Percentiles rank a stretch among this genome's conserved stretches.
These are phyloP conservation scores for Xylaria sp. DNA, from an alignment of 2,329 filamentous ascomycete species.

Conservation along the genomic window DNA sequence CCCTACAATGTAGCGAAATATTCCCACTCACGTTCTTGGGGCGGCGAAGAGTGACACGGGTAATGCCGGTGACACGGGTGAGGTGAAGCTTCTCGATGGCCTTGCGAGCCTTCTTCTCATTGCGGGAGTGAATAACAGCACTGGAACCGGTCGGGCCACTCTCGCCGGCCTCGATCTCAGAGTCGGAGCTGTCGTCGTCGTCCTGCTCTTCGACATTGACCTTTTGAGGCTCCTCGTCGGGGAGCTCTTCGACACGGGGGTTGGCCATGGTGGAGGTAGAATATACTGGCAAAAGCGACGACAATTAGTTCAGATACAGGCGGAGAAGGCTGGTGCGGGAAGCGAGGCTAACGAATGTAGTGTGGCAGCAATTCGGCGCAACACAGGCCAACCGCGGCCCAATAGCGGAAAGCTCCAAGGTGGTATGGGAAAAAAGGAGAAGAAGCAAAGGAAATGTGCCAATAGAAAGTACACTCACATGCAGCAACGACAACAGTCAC, in stretches of 20 bases:
- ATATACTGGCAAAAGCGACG: slow-evolving; percentile 10
- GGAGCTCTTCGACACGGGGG: slow-evolving; percentile 96
- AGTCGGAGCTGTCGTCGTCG: slow-evolving; percentile 75
- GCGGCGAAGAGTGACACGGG: slow-evolving; percentile 94
- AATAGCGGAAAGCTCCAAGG: not conserved
- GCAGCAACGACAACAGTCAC: slow-evolving; percentile 1
- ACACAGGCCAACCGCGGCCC: slow-evolving; percentile 12
- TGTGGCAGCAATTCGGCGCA: slow-evolving; percentile 24
- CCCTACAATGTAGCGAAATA: not conserved
- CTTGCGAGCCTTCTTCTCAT: slow-evolving; percentile 99
- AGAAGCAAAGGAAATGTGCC: not conserved
- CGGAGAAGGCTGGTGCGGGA: slow-evolving; percentile 21
- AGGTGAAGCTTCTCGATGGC: slow-evolving; percentile 98
- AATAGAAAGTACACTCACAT: slow-evolving; percentile 29
- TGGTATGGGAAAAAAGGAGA: not conserved
- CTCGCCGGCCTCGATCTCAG: slow-evolving; percentile 78
- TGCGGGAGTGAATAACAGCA: slow-evolving; percentile 94
- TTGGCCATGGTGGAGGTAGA: slow-evolving; percentile 77
- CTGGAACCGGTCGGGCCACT: slow-evolving; percentile 80
- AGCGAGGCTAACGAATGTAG: slow-evolving; percentile 32
- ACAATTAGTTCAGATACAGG: slow-evolving; percentile 21
- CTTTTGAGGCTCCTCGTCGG: slow-evolving; percentile 88
- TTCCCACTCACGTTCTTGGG: slow-evolving; percentile 91
- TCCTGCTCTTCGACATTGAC: slow-evolving; percentile 79
- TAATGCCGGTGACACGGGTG: slow-evolving; percentile 96